Conservation (phyloP, 2,329 filamentous ascomycete species). For the Periconia macrospinosa region DNA sequence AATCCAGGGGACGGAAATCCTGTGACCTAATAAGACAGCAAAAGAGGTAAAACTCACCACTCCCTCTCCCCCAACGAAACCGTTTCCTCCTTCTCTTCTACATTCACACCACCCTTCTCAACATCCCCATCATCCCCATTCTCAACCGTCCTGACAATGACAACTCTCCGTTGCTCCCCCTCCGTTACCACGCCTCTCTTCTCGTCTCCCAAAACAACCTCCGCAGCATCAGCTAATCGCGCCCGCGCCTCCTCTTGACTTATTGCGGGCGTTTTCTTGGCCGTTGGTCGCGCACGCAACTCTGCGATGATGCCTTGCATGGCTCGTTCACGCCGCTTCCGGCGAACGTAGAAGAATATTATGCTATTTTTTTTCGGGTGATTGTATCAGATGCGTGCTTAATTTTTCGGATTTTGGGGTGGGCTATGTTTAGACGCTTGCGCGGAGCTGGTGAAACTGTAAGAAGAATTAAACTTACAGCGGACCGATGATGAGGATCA, state of each 20-base stretch:
- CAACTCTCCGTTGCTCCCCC: background rate
- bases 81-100: no score
- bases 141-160: background rate
- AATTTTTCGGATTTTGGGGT: background rate
- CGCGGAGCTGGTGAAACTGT: background rate
- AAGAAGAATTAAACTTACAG: conserved; percentile 22
- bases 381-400: background rate
- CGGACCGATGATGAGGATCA: conserved; percentile 29
- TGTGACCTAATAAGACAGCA: background rate
- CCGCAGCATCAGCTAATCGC: conserved; percentile 23
- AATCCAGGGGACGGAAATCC: no score
- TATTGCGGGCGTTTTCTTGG: background rate
- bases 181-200: background rate
- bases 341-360: background rate
- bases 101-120: no score
- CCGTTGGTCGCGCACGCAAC: background rate
- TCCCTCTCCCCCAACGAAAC: no score
- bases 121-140: no score
- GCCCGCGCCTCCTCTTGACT: conserved; percentile 24
- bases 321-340: background rate
- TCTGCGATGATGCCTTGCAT: background rate
- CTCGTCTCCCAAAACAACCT: conserved; percentile 6
- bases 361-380: background rate
- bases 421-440: no score
- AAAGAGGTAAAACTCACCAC: background rate